Evolutionary conservation across 768 basidiomycete species (phyloP), one percentile per base, ranked within the genome.

Genomic region (Gautieria morchelliformis): DNA sequence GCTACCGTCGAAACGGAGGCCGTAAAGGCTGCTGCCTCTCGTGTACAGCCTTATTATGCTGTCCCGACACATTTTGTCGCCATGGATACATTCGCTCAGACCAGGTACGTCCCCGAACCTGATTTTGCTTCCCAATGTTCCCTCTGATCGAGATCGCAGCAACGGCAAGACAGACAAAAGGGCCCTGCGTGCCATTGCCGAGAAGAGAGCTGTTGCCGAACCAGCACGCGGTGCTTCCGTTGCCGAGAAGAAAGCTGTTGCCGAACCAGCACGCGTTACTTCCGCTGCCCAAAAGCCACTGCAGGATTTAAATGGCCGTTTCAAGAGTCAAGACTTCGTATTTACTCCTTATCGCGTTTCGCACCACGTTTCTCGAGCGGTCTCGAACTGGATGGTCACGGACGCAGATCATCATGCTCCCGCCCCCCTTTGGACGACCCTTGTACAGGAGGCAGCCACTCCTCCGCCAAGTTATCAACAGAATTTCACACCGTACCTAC

Each of bases 31-130:
- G 75, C 75, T n/a, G 69, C 76, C 2, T 69, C 75, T n/a, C 74
- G 77, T 58, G 69, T 78, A 2, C 79, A 80, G 61, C 80, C 82
- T 5, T 79, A 81, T 64, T 83, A 83, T 63, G 82, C 80, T 10
- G 77, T 82, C 6, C 81, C 82, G 8, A 71, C 74, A 4, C 72
- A 71, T 35, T 73, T 74, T 58, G 42, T 78, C 37, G 65, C 70
- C 3, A 67, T 82, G 51, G 71, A 71, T 19, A 67, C 70, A 39
- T 77, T 83, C 62, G 80, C 81, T 8, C 74, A 76, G 62, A 84
- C 82, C 22, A 60, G 71, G 78, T 79, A 64, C 59, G 77, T 63
- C 20, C n/a, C 37, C 14, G 32, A 55, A 32, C 56, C 27, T 30
- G n/a, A 32, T 48, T 14, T n/a, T 41, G 49, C 50, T 9, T 37